Base-by-base conservation (phyloP, 768 basidiomycete species). In the Boletus rex-veris region DNA sequence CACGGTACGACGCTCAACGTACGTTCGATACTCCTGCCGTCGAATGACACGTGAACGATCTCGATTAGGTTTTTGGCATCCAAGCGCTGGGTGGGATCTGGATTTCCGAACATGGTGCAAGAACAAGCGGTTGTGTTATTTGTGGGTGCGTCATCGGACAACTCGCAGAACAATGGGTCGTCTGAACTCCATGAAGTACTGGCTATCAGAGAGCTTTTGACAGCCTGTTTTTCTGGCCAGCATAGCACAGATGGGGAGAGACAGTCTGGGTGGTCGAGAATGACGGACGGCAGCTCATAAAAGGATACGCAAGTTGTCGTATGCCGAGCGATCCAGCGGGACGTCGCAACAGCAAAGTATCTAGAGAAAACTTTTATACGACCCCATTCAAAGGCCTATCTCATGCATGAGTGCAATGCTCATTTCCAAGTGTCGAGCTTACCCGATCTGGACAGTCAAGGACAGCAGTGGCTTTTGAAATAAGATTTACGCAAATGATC, bases 401-500 rank as follows among this genome's bases (percentile, higher is more conserved):
- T 24, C 16, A 39, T 31, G 18, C 19, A 39, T 65, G 45, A 64
- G 47, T 15, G 6, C 18, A 24, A 52, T 14, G 8, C 19, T 15
- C 9, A 19, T 35, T 18, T 8, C 16, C 4, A 15, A 11, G 31
- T 30, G n/a, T 9, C 14, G 19, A 35, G 33, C 64, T 52, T 43
- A 65, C 63, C 64, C 58, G 53, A 36, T 55, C 52, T 19, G 57
- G 51, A 45, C 52, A 58, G n/a, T 58, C 54, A 10, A 65, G 57
- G 47, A 45, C 18, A n/a, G 19, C 58, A 15, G 58, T 41, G 38
- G 19, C 45, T 41, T 41, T 48, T 15, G 64, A 52, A 31, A 37
- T 42, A 19, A 66, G 56, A 41, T 65, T 65, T 30, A 65, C 36
- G 24, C 58, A 66, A 19, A 66, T 6, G n/a, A 63, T 42, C n/a